Evolutionary conservation across 176 grass and related monocot species (phyloP).

Genomic region (Microstegium vimineum): DNA sequence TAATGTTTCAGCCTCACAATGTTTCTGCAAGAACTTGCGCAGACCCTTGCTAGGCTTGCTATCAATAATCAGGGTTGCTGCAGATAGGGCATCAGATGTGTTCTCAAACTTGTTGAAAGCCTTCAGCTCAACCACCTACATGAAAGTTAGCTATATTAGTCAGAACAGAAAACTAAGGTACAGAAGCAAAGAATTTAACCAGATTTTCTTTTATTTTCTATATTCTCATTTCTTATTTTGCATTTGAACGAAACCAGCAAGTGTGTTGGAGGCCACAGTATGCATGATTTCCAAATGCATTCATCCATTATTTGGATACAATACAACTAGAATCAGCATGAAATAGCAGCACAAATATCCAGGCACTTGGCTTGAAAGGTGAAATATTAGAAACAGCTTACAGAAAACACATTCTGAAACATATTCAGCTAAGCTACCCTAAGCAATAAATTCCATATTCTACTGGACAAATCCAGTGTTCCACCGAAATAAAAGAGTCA

Average conservation of each 20-base stretch:
- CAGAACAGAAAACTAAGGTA: neutral
- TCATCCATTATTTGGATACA: neutral
- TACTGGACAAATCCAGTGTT: neutral
- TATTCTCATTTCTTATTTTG: neutral
- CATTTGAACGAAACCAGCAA: neutral
- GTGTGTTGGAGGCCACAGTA: neutral
- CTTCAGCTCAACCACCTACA: conserved; percentile 93
- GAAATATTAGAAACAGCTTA: neutral
- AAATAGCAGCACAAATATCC: neutral
- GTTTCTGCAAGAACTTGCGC: conserved; percentile 72
- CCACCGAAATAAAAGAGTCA: neutral
- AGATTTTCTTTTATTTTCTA: neutral
- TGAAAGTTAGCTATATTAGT: neutral
- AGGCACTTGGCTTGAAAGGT: neutral
- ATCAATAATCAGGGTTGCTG: conserved; percentile 76
- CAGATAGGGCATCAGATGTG: conserved; percentile 79
- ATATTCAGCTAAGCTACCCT: neutral
- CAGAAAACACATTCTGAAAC: neutral
- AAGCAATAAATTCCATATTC: neutral
- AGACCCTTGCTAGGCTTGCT: conserved; percentile 92
- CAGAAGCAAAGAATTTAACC: neutral
- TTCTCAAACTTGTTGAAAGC: conserved; percentile 97
- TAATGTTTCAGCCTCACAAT: conserved; percentile 81
- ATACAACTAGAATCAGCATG: neutral
- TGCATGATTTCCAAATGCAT: neutral